Base-by-base conservation (phyloP, 1,284 basidiomycete genomes). In the Pyrrhoderma lamaoense region DNA sequence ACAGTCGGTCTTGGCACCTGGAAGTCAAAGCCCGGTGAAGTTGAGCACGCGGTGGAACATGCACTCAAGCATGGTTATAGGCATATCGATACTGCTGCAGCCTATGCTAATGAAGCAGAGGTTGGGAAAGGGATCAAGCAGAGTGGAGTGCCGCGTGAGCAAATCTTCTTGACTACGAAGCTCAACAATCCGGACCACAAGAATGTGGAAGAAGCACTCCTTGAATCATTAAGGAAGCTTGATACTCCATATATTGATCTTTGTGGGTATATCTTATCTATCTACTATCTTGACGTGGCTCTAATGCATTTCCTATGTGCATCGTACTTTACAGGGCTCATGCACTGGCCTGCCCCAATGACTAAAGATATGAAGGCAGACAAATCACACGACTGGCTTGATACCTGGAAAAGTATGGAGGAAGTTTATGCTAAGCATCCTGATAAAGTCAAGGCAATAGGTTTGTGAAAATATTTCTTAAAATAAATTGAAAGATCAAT, bases 341-440 rank as follows among this genome's bases (percentile, higher is more conserved):
- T 92, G 80, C 88, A 92, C 70, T 90, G 81, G 83, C 79, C 78
- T 38, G 79, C 79, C 34, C 78, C 80, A 45, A 78, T 83, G 80
- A 74, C 66, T 27, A 57, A 62, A 54, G 73, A 71, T 52, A 65
- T 69, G 40, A 70, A 71, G 55, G 67, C 80, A 21, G 76, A 78
- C 59, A 77, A 71, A 64, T 65, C 70, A 60, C 60, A 73, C 54
- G 75, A 81, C 64, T 85, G 81, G 81, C 67, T 81, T 46, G 73
- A 90, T 59, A 87, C 89, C 7, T 94, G 91, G 91, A 79, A 76
- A 56, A 69, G 74, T 54, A 86, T 90, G 79, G 85, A 88, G 66
- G 76, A 75, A 58, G 61, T 89, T 36, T 75, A 79, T 69, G 74
- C 79, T 59, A 74, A 69, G 42, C 62, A 82, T 62, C 80, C 79